Conservation (phyloP, 306 rosid species). For the Elaeagnus macrophylla region DNA sequence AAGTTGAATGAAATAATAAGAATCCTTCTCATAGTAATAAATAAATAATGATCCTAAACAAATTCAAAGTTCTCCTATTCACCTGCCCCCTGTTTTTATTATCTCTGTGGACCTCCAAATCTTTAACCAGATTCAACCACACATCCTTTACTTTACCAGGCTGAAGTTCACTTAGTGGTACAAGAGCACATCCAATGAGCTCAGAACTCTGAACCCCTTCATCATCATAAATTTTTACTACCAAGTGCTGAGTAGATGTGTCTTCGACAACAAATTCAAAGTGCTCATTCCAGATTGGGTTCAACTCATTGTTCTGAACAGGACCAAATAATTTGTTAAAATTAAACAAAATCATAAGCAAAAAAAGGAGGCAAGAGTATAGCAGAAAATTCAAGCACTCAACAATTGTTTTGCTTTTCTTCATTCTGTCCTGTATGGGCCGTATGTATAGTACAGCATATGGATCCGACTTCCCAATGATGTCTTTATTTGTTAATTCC, state of each 20-base stretch:
- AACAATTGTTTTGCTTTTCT: slow-evolving; percentile 87
- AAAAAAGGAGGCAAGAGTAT: background rate
- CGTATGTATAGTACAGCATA: slow-evolving; percentile 68
- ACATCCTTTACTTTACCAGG: slow-evolving; percentile 92
- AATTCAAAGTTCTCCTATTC: slow-evolving; percentile 7
- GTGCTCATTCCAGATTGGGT: slow-evolving; percentile 97
- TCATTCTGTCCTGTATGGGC: slow-evolving; percentile 72
- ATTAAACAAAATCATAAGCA: slow-evolving; percentile 1
- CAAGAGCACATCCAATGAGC: slow-evolving; percentile 57
- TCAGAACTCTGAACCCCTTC: slow-evolving; percentile 82
- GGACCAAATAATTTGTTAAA: slow-evolving; percentile 11
- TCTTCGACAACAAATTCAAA: slow-evolving; percentile 87
- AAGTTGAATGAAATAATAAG: too few species aligned
- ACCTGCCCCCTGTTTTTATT: slow-evolving; percentile 91
- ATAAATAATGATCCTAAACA: too few species aligned
- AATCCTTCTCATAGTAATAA: too few species aligned
- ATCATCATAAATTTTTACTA: slow-evolving; percentile 62
- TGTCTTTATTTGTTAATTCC: slow-evolving; percentile 83
- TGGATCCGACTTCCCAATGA: slow-evolving; percentile 95
- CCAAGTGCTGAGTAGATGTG: slow-evolving; percentile 70
- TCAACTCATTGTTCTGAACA: slow-evolving; percentile 79
- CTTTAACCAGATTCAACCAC: slow-evolving; percentile 97
- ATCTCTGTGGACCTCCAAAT: slow-evolving; percentile 80
- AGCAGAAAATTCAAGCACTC: slow-evolving; percentile 18
- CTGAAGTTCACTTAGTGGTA: slow-evolving; percentile 60